Evolutionary conservation across 1,139 yeast species (phyloP).

Genomic region (Diutina mesorugosa): DNA sequence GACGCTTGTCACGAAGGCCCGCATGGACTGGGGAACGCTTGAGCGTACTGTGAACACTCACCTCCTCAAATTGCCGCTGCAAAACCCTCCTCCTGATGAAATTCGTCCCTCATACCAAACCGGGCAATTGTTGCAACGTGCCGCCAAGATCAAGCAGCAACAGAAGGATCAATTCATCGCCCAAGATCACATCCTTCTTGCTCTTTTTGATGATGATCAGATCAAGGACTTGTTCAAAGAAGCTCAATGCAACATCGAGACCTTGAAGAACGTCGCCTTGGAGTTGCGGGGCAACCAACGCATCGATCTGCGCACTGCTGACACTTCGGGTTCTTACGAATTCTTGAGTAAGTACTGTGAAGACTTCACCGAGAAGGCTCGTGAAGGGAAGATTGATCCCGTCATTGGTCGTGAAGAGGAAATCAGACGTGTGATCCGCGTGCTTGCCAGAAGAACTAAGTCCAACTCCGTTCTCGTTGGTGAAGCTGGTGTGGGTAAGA

Average conservation of each 20-base stretch:
- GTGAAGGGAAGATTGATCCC: constrained; percentile 92
- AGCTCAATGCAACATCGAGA: constrained; percentile 52
- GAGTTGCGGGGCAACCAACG: constrained; percentile 83
- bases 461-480: constrained; percentile 95
- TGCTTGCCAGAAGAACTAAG: constrained; percentile 88
- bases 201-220: constrained; percentile 67
- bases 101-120: constrained; percentile 56
- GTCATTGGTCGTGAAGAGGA: constrained; percentile 99
- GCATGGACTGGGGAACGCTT: constrained; percentile 76
- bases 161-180: constrained; percentile 90
- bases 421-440: constrained; percentile 87
- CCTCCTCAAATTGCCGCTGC: constrained; percentile 76
- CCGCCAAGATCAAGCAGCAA: constrained; percentile 63
- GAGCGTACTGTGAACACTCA: constrained; percentile 73
- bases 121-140: constrained; percentile 57
- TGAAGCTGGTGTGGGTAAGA: constrained; percentile 99
- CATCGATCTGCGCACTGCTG: constrained; percentile 91
- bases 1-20: constrained; percentile 75
- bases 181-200: constrained; percentile 84
- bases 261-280: constrained; percentile 68
- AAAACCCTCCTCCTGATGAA: constrained; percentile 75
- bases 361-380: constrained; percentile 86
- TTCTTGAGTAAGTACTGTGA: constrained; percentile 81
- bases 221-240: constrained; percentile 69
- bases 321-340: constrained; percentile 73